Evolutionary conservation across 176 grass and related monocot species (phyloP).

Genomic region (Stipa capillata): DNA sequence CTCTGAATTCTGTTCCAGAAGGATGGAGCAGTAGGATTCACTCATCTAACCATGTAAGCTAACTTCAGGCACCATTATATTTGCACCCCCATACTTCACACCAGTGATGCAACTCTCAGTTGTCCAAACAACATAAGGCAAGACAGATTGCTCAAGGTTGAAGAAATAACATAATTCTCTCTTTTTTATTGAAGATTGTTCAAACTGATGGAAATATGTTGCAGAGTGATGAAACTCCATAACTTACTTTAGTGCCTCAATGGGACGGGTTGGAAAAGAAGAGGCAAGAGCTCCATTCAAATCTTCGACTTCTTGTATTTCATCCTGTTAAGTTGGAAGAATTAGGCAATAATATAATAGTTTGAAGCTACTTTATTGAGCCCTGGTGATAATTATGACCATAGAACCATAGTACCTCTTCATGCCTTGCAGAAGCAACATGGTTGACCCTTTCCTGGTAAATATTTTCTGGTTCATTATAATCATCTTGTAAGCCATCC

Average conservation of each 20-base stretch:
- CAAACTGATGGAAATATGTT: background rate
- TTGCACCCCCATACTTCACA: background rate
- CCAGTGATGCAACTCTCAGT: background rate
- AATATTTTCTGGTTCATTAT: slow-evolving; percentile 22
- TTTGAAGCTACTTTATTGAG: slow-evolving; percentile 5
- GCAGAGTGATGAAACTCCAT: no score
- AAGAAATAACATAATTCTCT: background rate
- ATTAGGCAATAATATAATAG: slow-evolving; percentile 5
- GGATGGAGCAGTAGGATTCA: background rate
- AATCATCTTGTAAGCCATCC: slow-evolving; percentile 18
- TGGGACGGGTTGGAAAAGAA: slow-evolving; percentile 65
- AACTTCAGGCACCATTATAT: slow-evolving; percentile 15
- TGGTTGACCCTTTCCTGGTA: slow-evolving; percentile 39
- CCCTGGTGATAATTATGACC: slow-evolving; percentile 9
- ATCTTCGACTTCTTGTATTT: slow-evolving; percentile 65
- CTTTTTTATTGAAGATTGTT: slow-evolving; percentile 5
- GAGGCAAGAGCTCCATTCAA: slow-evolving; percentile 61
- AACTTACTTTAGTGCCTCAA: slow-evolving; percentile 92
- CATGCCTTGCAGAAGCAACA: slow-evolving; percentile 37
- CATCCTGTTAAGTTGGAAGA: slow-evolving; percentile 41
- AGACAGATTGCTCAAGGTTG: background rate
- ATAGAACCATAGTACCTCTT: slow-evolving; percentile 79
- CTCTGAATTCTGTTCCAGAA: background rate
- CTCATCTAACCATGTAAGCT: background rate
- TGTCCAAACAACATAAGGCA: background rate